phyloP scores from a whole-genome alignment of 2,329 filamentous ascomycete species.

The Tolypocladium guangdongense region DNA sequence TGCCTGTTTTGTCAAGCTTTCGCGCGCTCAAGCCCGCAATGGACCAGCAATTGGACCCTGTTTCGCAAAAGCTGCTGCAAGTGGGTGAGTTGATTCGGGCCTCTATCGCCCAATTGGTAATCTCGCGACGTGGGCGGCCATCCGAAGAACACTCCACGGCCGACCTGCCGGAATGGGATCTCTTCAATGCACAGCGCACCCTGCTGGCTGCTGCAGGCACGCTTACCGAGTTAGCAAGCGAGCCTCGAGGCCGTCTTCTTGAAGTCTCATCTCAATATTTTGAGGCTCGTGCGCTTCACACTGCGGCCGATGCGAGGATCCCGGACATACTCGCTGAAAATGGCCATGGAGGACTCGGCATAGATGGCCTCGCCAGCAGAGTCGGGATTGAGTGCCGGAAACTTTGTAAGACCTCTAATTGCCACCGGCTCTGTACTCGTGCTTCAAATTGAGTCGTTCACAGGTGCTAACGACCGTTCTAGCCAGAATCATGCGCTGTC shows the following conservation, averaged over 20 bases:
- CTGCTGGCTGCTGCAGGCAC: slow-evolving; percentile 20
- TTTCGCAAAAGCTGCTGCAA: slow-evolving; percentile 4
- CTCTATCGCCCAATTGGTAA: slow-evolving; percentile 2
- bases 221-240: slow-evolving; percentile 20
- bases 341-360: slow-evolving; percentile 9
- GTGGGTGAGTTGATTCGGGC: slow-evolving; percentile 9
- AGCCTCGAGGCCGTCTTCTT: slow-evolving; percentile 18
- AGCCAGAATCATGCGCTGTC: slow-evolving; percentile 22
- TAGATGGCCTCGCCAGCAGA: slow-evolving; percentile 13
- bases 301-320: slow-evolving; percentile 20
- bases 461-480: neutral
- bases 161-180: no score
- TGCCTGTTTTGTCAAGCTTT: no score
- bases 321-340: slow-evolving; percentile 19
- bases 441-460: no score
- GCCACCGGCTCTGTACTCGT: no score
- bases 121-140: no score
- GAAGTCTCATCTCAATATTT: slow-evolving; percentile 23
- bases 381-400: slow-evolving; percentile 19
- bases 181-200: slow-evolving; percentile 22
- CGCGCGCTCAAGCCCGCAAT: no score
- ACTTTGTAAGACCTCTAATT: slow-evolving; percentile 11
- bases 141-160: no score
- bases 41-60: no score
- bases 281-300: slow-evolving; percentile 21